phyloP scores from a whole-genome alignment of 2,329 filamentous ascomycete species.

The Aureobasidium vineae region DNA sequence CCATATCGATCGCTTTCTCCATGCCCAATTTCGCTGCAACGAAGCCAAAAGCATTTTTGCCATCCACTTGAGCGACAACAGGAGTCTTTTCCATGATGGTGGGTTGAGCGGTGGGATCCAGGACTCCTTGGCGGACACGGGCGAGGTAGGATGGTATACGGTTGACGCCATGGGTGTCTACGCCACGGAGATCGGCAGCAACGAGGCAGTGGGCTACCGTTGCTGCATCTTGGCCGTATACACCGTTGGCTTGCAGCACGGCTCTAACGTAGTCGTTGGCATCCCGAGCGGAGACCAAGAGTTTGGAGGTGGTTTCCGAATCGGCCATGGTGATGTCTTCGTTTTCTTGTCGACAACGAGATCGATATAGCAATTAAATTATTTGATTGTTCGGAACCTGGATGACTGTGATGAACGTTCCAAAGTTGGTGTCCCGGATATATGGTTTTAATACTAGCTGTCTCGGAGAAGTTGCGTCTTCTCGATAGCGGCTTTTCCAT shows the following conservation, averaged over 20 bases:
- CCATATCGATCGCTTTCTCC: constrained; percentile 63
- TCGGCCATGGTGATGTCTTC: neutral
- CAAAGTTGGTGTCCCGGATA: too few relatives aligned
- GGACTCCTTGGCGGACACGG: constrained; percentile 65
- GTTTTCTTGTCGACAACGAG: too few relatives aligned
- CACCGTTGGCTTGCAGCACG: constrained; percentile 59
- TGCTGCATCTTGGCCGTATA: constrained; percentile 56
- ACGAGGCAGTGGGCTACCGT: constrained; percentile 65
- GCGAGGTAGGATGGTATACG: constrained; percentile 73
- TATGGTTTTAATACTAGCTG: too few relatives aligned
- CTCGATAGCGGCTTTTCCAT: neutral
- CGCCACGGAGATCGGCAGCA: constrained; percentile 69
- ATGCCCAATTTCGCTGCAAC: constrained; percentile 65
- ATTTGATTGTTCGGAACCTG: too few relatives aligned
- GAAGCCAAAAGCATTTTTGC: constrained; percentile 70
- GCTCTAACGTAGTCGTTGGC: constrained; percentile 49
- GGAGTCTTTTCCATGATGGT: constrained; percentile 62
- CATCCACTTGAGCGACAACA: constrained; percentile 65
- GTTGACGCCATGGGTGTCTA: constrained; percentile 74
- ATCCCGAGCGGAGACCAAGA: constrained; percentile 31
- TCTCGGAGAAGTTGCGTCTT: neutral
- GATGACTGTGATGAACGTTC: too few relatives aligned
- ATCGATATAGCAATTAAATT: too few relatives aligned
- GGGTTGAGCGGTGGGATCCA: constrained; percentile 60
- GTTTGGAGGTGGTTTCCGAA: constrained; percentile 54